Conservation (phyloP, 768 basidiomycete species). For the Macrolepiota albuminosa region DNA sequence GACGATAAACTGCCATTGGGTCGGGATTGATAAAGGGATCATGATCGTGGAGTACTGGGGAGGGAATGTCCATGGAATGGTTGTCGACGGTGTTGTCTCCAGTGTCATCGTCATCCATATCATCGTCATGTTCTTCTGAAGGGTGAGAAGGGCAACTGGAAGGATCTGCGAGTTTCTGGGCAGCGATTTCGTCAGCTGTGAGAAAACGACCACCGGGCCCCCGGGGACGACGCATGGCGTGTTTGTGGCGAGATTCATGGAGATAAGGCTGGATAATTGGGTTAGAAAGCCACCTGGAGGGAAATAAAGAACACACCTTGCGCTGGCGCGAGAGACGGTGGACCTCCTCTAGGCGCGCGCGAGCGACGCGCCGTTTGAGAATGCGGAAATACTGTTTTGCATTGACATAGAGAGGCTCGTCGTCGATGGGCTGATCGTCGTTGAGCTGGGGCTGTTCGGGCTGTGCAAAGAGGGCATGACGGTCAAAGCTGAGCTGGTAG, state of each 20-base stretch:
- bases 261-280: slow-evolving; percentile 73
- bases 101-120: slow-evolving; percentile 39
- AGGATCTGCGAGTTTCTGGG: slow-evolving; percentile 52
- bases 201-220: slow-evolving; percentile 98
- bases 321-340: slow-evolving; percentile 89
- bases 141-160: slow-evolving; percentile 20
- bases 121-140: slow-evolving; percentile 17
- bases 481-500: slow-evolving; percentile 40
- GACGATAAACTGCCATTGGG: slow-evolving; percentile 23
- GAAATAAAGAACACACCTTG: slow-evolving; percentile 53
- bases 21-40: slow-evolving; percentile 23
- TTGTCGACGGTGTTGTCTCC: not conserved
- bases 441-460: slow-evolving; percentile 12
- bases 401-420: slow-evolving; percentile 98
- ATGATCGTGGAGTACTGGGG: slow-evolving; percentile 7
- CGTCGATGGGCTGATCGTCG: slow-evolving; percentile 56
- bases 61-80: slow-evolving; percentile 13
- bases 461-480: slow-evolving; percentile 18
- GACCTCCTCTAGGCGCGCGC: slow-evolving; percentile 90
- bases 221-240: slow-evolving; percentile 95
- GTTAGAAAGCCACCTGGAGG: not conserved
- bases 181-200: slow-evolving; percentile 92
- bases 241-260: slow-evolving; percentile 96
- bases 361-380: slow-evolving; percentile 87
- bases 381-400: slow-evolving; percentile 99